These are phyloP conservation scores for Xylariaceae sp. DNA, from an alignment of 2,329 filamentous ascomycete species.

Conservation along the genomic window DNA sequence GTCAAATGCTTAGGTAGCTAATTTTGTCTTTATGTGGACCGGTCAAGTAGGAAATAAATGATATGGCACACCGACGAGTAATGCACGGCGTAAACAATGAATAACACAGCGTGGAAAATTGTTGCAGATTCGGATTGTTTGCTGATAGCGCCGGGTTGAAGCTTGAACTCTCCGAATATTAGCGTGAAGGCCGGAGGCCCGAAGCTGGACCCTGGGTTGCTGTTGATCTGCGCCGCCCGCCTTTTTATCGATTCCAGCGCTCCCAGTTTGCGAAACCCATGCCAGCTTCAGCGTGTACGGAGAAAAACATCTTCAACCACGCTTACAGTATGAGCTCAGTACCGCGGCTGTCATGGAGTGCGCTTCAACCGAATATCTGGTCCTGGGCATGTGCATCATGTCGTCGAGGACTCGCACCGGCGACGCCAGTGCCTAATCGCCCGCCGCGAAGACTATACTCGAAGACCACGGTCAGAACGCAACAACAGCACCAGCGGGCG, in stretches of 20 bases:
- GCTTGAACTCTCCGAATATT: neutral
- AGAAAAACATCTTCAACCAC: neutral
- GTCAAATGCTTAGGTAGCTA: too few relatives aligned
- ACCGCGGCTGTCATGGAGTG: conserved; percentile 34
- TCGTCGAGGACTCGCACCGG: conserved; percentile 22
- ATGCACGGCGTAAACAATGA: too few relatives aligned
- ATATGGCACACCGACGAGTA: too few relatives aligned
- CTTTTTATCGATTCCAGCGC: neutral
- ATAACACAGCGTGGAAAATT: too few relatives aligned
- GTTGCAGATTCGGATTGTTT: too few relatives aligned
- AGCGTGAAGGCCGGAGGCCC: too few relatives aligned
- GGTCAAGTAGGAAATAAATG: too few relatives aligned
- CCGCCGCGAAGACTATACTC: conserved; percentile 22
- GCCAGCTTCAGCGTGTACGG: conserved; percentile 4
- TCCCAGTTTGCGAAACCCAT: conserved; percentile 4
- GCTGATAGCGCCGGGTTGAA: too few relatives aligned
- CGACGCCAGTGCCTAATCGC: conserved; percentile 15
- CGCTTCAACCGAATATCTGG: conserved; percentile 19
- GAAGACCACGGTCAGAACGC: conserved; percentile 15
- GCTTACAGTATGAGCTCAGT: conserved; percentile 37
- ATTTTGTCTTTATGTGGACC: too few relatives aligned
- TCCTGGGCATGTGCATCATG: conserved; percentile 31
- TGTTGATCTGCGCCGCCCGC: conserved; percentile 15
- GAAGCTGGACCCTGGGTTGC: conserved; percentile 13
- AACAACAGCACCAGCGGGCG: conserved; percentile 24